Conservation (phyloP, 441 rosid species). For the Raphanus hybrid region DNA sequence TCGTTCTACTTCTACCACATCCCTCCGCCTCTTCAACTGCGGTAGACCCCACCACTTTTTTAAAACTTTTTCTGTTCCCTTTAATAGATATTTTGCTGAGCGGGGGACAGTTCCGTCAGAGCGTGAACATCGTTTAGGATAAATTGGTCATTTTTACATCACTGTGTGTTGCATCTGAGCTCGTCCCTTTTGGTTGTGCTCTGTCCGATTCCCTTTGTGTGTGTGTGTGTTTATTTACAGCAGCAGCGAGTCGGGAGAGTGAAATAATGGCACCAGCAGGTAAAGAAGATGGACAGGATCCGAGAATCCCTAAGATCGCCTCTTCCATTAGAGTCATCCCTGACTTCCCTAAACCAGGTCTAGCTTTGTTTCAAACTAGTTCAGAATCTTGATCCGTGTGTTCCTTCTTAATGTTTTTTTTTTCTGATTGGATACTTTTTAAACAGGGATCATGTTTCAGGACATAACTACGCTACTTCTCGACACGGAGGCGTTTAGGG, state of each 20-base stretch:
- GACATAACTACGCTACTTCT: conserved; percentile 94
- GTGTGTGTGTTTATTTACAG: not conserved
- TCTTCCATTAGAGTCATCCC: conserved; percentile 88
- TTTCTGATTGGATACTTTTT: conserved; percentile 18
- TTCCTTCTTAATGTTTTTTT: not conserved
- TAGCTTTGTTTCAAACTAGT: not conserved
- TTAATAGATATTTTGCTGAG: not conserved
- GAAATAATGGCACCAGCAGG: conserved; percentile 49
- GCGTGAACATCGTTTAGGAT: conserved; percentile 6
- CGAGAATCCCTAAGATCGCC: conserved; percentile 66
- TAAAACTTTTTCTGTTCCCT: too few relatives aligned
- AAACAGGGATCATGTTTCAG: conserved; percentile 85
- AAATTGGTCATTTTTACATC: conserved; percentile 26
- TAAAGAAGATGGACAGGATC: conserved; percentile 57
- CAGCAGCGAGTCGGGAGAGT: conserved; percentile 32
- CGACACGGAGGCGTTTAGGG: conserved; percentile 77
- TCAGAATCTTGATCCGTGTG: not conserved
- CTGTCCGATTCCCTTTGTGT: conserved; percentile 12
- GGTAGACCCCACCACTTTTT: conserved; percentile 20
- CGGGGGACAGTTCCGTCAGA: conserved; percentile 36
- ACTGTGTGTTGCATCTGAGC: too few relatives aligned
- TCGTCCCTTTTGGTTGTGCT: not conserved
- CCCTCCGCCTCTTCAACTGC: conserved; percentile 24
- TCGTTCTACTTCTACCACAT: conserved; percentile 12
- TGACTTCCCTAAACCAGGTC: conserved; percentile 91